These are phyloP conservation scores for Lachancea thermotolerans DNA, from an alignment of 805 yeast genomes.

Conservation along the genomic window DNA sequence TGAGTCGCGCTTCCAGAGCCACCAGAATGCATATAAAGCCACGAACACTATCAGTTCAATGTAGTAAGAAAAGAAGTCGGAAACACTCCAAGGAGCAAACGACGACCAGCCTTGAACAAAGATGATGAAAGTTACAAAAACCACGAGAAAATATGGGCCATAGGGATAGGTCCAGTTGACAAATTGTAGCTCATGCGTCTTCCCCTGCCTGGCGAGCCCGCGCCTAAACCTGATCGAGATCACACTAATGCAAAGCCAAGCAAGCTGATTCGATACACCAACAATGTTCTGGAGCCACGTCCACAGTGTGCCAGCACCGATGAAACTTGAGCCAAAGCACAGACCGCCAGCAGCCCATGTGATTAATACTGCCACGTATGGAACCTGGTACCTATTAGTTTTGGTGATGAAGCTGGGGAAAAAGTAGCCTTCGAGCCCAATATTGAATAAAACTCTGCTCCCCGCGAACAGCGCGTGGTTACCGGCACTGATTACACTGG, in stretches of 20 bases:
- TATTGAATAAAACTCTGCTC: conserved; percentile 54
- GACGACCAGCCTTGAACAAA: conserved; percentile 50
- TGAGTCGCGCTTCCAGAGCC: conserved; percentile 36
- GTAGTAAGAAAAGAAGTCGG: conserved; percentile 40
- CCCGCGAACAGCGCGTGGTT: conserved; percentile 70
- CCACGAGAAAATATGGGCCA: conserved; percentile 42
- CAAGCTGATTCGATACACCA: conserved; percentile 48
- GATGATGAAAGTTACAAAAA: conserved; percentile 38
- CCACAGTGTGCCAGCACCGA: conserved; percentile 49
- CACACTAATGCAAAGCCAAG: conserved; percentile 45
- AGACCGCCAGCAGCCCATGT: conserved; percentile 46
- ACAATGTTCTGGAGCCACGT: conserved; percentile 32
- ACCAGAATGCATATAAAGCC: conserved; percentile 37
- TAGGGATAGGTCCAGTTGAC: conserved; percentile 47
- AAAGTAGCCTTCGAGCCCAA: conserved; percentile 43
- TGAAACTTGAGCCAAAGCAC: conserved; percentile 53
- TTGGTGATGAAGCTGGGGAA: conserved; percentile 36
- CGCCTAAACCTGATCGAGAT: conserved; percentile 44
- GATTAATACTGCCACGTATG: conserved; percentile 42
- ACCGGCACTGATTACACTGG: conserved; percentile 71
- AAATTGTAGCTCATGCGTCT: conserved; percentile 36
- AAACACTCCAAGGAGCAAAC: conserved; percentile 40
- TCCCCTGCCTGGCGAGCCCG: conserved; percentile 40
- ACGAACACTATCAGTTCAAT: conserved; percentile 45
- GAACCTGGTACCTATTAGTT: conserved; percentile 39